phyloP scores from a whole-genome alignment of 2,329 filamentous ascomycete species.

The Aspergillus ochraceoroseus region DNA sequence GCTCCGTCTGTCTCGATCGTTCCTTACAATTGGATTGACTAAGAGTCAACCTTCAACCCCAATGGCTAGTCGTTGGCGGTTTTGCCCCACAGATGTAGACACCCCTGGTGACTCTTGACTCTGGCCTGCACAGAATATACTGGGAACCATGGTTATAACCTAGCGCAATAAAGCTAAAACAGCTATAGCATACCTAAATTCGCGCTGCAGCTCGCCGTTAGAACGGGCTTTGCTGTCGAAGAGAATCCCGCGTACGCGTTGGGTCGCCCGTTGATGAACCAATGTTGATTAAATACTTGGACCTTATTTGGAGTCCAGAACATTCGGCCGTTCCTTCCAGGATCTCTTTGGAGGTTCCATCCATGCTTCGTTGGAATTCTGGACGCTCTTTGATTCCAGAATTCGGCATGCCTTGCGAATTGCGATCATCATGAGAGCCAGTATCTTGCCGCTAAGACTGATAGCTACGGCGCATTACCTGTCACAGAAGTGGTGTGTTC shows the following conservation, averaged over 20 bases:
- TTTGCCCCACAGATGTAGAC: no score
- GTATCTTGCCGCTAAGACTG: constrained; percentile 1
- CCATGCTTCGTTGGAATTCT: not conserved
- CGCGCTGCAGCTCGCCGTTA: constrained; percentile 19
- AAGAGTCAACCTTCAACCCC: no score
- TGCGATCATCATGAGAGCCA: constrained; percentile 2
- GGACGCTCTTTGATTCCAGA: no score
- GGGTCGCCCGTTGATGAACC: not conserved
- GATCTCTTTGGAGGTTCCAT: constrained; percentile 7
- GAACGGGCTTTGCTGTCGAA: constrained; percentile 6
- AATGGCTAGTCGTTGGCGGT: no score
- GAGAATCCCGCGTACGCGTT: constrained; percentile 4
- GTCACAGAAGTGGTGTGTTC: constrained; percentile 2
- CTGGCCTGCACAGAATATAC: no score
- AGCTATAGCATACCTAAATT: not conserved
- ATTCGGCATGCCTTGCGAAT: not conserved
- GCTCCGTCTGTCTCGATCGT: not conserved
- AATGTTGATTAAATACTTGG: constrained; percentile 7
- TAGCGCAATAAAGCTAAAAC: not conserved
- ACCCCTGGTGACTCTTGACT: no score
- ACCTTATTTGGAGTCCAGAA: constrained; percentile 16
- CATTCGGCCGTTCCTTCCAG: constrained; percentile 19
- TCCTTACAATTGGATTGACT: no score
- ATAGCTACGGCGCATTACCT: constrained; percentile 2
- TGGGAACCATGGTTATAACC: not conserved